Percentiles rank a stretch among this genome's conserved stretches.
Evolutionary conservation across 176 grass and related monocot species (phyloP).

Genomic region (Raddia distichophylla): DNA sequence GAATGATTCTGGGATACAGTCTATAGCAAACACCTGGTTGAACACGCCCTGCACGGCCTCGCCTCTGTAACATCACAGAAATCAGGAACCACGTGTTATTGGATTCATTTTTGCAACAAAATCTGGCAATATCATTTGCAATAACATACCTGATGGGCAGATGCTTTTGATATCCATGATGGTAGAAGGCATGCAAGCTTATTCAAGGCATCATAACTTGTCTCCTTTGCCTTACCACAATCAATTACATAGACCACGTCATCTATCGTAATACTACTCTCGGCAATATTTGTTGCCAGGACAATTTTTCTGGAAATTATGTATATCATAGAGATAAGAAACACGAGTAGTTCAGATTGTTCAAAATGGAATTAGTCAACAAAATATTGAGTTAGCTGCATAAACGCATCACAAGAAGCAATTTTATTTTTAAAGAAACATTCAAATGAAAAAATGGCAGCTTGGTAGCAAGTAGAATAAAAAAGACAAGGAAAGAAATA

Average conservation of each 20-base stretch:
- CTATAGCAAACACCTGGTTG: conserved; percentile 88
- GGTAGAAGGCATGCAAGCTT: conserved; percentile 91
- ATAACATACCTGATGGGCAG: conserved; percentile 82
- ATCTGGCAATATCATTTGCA: neutral
- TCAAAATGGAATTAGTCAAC: neutral
- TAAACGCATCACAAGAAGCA: conserved; percentile 3
- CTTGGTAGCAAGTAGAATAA: neutral
- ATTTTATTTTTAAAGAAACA: neutral
- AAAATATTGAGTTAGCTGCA: neutral
- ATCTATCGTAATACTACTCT: conserved; percentile 98
- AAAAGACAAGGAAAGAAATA: neutral
- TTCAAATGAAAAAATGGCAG: conserved; percentile 21
- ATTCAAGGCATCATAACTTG: conserved; percentile 98
- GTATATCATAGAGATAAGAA: conserved; percentile 43
- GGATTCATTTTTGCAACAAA: conserved; percentile 25
- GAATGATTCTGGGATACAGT: conserved; percentile 88
- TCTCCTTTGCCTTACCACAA: conserved; percentile 98
- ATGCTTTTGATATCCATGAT: conserved; percentile 98
- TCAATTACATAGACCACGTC: conserved; percentile 98
- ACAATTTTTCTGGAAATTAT: conserved; percentile 90
- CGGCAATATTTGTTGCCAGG: conserved; percentile 93
- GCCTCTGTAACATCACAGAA: conserved; percentile 66
- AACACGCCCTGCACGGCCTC: conserved; percentile 90
- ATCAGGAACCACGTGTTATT: neutral
- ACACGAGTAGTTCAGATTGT: conserved; percentile 11